phyloP scores from a whole-genome alignment of 306 rosid species.

The Pterocarpus santalinus region DNA sequence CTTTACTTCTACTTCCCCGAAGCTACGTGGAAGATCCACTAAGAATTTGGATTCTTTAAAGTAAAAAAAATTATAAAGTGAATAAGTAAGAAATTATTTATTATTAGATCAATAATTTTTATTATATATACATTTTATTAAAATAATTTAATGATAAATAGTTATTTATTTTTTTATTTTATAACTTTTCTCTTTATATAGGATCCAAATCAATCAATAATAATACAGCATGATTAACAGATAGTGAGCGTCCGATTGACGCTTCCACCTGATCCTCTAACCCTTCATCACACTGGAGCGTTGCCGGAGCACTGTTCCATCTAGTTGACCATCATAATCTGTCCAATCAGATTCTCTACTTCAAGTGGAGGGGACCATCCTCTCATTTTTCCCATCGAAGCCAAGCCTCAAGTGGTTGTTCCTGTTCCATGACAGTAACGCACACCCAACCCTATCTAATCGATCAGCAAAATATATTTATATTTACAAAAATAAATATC shows the following conservation, averaged over 20 bases:
- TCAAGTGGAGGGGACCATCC: slow-evolving; percentile 33
- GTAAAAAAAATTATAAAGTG: too few species aligned
- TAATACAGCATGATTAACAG: slow-evolving; percentile 14
- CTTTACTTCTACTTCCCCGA: background rate
- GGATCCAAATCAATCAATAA: too few species aligned
- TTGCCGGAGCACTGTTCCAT: background rate
- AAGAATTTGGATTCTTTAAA: too few species aligned
- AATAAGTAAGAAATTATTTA: too few species aligned
- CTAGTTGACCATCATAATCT: slow-evolving; percentile 19
- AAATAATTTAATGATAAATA: too few species aligned
- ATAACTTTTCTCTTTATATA: too few species aligned
- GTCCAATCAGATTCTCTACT: background rate
- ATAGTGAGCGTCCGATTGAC: background rate
- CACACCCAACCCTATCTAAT: slow-evolving; percentile 2
- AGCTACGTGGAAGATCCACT: background rate
- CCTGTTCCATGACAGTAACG: slow-evolving; percentile 22
- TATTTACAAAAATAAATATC: too few species aligned
- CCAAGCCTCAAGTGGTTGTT: background rate
- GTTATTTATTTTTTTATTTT: too few species aligned
- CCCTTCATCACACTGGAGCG: background rate
- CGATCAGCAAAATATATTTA: background rate
- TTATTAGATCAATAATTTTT: too few species aligned
- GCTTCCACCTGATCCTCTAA: background rate
- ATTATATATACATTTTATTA: too few species aligned
- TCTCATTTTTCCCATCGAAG: background rate